Conservation (phyloP, 257 asterid species). For the Nicotiana tomentosiformis region DNA sequence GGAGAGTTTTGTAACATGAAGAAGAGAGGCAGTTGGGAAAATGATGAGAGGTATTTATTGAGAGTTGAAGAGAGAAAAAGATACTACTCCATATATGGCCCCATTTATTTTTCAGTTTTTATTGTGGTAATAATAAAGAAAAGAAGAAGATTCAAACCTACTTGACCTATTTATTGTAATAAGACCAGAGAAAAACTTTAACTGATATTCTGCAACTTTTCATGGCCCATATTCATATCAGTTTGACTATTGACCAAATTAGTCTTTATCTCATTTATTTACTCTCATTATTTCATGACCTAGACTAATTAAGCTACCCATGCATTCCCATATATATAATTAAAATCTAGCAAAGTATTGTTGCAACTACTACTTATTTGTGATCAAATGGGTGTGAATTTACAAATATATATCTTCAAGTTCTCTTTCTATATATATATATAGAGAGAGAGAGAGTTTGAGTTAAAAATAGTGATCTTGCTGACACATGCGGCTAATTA, state of each 20-base stretch:
- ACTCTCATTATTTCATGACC: background rate
- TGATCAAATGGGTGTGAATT: too few relatives aligned
- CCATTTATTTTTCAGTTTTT: background rate
- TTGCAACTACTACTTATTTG: too few relatives aligned
- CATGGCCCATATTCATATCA: background rate
- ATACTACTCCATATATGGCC: background rate
- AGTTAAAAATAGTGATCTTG: too few relatives aligned
- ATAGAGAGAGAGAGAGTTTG: too few relatives aligned
- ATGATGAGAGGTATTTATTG: constrained; percentile 33
- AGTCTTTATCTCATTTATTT: background rate
- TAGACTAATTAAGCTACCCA: too few relatives aligned
- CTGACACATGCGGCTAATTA: too few relatives aligned
- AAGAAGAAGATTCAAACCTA: constrained; percentile 1
- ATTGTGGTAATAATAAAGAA: background rate
- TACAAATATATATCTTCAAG: too few relatives aligned
- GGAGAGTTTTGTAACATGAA: background rate
- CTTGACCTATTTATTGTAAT: background rate
- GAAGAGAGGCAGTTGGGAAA: constrained; percentile 7
- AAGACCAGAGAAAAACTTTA: background rate
- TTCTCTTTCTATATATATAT: too few relatives aligned
- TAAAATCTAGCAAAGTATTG: too few relatives aligned
- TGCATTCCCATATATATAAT: too few relatives aligned
- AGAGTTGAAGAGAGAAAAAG: constrained; percentile 17
- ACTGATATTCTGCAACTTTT: constrained; percentile 1
- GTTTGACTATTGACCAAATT: constrained; percentile 19